A percentile compares a stretch with the other conserved stretches of the same genome.
phyloP scores from a whole-genome alignment of 176 grass and related monocot genomes.

The Bothriochloa decipiens region DNA sequence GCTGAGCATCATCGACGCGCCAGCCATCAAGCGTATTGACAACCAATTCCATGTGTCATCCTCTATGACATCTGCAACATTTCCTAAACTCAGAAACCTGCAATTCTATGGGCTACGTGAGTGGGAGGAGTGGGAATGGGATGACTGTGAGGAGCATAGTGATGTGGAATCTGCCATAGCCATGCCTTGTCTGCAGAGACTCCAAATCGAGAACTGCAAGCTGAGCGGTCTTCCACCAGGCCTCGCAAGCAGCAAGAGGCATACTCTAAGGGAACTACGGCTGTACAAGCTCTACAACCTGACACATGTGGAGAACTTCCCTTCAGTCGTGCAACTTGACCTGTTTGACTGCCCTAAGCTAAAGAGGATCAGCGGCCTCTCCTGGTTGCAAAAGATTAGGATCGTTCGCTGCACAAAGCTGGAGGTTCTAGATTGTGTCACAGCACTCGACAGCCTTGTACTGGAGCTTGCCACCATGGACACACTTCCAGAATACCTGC shows the following conservation, averaged over 20 bases:
- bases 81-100: not conserved
- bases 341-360: not conserved
- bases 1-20: fast-evolving
- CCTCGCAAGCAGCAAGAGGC: constrained; percentile 6
- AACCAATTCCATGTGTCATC: not conserved
- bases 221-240: not conserved
- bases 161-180: not conserved
- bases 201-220: fast-evolving
- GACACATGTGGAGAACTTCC: not conserved
- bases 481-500: no score
- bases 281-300: not conserved
- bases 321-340: not conserved
- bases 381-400: not conserved
- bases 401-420: not conserved
- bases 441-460: not conserved
- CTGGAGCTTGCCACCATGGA: not conserved
- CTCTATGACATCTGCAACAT: not conserved
- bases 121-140: constrained; percentile 36
- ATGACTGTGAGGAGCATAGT: not conserved
- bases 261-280: not conserved
- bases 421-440: not conserved
- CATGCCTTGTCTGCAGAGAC: not conserved
- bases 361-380: not conserved
- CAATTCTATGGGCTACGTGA: fast-evolving
- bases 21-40: not conserved